These are phyloP conservation scores for Plasmopara halstedii DNA, from an alignment of 352 stramenopile genomes.

Conservation along the genomic window DNA sequence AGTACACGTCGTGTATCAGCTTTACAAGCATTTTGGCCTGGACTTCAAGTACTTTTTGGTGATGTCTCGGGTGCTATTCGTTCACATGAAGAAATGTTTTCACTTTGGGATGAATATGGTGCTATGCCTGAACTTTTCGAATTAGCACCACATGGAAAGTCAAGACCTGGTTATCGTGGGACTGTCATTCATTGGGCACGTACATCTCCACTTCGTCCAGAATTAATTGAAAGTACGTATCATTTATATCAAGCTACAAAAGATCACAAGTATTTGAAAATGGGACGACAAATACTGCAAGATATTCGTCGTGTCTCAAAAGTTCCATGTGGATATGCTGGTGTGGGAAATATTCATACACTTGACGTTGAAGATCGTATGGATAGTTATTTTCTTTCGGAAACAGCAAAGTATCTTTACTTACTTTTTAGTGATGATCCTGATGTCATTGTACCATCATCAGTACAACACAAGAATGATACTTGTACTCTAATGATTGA, in stretches of 20 bases:
- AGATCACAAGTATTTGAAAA: slow-evolving; percentile 86
- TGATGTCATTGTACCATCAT: slow-evolving; percentile 53
- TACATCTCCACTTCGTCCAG: slow-evolving; percentile 92
- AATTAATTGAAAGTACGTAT: slow-evolving; percentile 97
- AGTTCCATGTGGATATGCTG: slow-evolving; percentile 90
- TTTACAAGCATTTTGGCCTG: slow-evolving; percentile 96
- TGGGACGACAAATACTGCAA: slow-evolving; percentile 81
- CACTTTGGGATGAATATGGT: slow-evolving; percentile 91
- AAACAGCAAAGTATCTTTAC: slow-evolving; percentile 99
- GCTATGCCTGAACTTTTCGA: slow-evolving; percentile 95
- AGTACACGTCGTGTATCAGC: slow-evolving; percentile 65
- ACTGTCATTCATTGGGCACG: slow-evolving; percentile 68
- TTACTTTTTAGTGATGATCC: slow-evolving; percentile 94
- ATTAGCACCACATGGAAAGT: slow-evolving; percentile 28
- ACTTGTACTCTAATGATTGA: neutral
- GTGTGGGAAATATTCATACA: slow-evolving; percentile 86
- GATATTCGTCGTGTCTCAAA: slow-evolving; percentile 82
- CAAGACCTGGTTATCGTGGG: slow-evolving; percentile 20
- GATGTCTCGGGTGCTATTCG: slow-evolving; percentile 86
- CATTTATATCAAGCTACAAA: slow-evolving; percentile 90
- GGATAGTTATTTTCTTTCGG: slow-evolving; percentile 98
- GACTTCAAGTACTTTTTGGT: slow-evolving; percentile 92
- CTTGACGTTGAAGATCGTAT: slow-evolving; percentile 93
- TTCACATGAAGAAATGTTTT: slow-evolving; percentile 91
- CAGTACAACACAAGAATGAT: slow-evolving; percentile 1